A percentile compares a stretch with the other conserved stretches of the same genome.
Evolutionary conservation across 345 rosid species (phyloP).

Genomic region (Gossypium thurberi): DNA sequence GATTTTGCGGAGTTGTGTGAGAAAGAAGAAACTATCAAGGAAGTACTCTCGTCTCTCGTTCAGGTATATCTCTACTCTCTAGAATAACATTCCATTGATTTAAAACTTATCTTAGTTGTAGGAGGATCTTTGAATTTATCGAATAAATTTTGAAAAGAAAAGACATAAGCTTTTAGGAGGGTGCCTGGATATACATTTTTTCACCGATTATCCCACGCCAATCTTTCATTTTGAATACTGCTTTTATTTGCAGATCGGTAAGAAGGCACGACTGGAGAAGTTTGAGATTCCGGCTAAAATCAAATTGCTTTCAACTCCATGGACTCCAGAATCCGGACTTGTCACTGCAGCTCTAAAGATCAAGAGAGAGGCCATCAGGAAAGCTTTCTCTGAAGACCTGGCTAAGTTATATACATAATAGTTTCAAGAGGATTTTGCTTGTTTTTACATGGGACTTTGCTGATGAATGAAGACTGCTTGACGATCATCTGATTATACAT

Average conservation of each 20-base stretch:
- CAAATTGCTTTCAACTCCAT: slow-evolving; percentile 63
- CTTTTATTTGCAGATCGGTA: slow-evolving; percentile 48
- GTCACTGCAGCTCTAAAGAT: slow-evolving; percentile 93
- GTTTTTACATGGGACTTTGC: neutral
- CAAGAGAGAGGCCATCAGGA: slow-evolving; percentile 69
- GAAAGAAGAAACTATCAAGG: slow-evolving; percentile 56
- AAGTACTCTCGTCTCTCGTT: slow-evolving; percentile 70
- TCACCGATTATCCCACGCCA: neutral
- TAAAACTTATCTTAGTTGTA: neutral
- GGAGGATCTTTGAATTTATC: no score
- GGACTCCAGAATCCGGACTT: slow-evolving; percentile 96
- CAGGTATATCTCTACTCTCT: slow-evolving; percentile 40
- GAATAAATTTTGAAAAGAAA: neutral
- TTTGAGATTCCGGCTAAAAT: slow-evolving; percentile 92
- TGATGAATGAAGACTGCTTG: neutral
- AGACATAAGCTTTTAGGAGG: neutral
- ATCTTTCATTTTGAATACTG: neutral
- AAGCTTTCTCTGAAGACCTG: slow-evolving; percentile 68
- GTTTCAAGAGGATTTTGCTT: neutral
- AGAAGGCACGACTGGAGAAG: slow-evolving; percentile 66
- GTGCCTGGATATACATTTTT: neutral
- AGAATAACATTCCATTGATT: neutral
- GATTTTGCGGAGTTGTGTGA: slow-evolving; percentile 56
- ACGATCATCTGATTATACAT: neutral
- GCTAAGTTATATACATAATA: slow-evolving; percentile 50